phyloP scores from a whole-genome alignment of 108 stramenopile species.

The Cylindrotheca fusiformis region DNA sequence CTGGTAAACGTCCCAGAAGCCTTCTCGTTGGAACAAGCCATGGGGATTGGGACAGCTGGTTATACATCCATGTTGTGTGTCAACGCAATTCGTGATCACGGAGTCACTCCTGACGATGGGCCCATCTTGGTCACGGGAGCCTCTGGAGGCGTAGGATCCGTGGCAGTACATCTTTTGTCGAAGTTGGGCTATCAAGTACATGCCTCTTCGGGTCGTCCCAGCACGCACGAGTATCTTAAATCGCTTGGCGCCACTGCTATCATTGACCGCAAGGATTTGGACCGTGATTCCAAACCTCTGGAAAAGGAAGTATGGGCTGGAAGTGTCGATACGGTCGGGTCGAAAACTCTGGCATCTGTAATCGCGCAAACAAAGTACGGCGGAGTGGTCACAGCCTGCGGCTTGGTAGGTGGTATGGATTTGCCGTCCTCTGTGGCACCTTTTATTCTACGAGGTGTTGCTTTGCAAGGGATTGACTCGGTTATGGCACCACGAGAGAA shows the following conservation, averaged over 20 bases:
- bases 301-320: conserved; percentile 18
- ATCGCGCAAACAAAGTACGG: conserved; percentile 20
- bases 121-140: conserved; percentile 38
- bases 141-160: conserved; percentile 36
- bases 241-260: conserved; percentile 32
- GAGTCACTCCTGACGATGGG: conserved; percentile 20
- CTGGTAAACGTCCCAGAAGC: conserved; percentile 13
- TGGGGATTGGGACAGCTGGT: conserved; percentile 40
- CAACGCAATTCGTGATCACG: conserved; percentile 12
- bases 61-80: conserved; percentile 35
- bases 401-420: conserved; percentile 25
- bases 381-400: conserved; percentile 36
- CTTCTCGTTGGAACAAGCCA: neutral
- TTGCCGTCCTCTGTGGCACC: conserved; percentile 38
- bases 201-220: conserved; percentile 18
- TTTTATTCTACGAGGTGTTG: conserved; percentile 43
- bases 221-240: conserved; percentile 10
- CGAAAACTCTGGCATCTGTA: conserved; percentile 11
- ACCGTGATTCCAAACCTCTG: conserved; percentile 19
- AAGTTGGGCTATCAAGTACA: conserved; percentile 26
- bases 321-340: conserved; percentile 40
- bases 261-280: conserved; percentile 15
- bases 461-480: conserved; percentile 34
- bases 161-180: conserved; percentile 32
- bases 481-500: conserved; percentile 24